phyloP scores from a whole-genome alignment of 192 early-diverging fungal species.

The Coemansia sp. region DNA sequence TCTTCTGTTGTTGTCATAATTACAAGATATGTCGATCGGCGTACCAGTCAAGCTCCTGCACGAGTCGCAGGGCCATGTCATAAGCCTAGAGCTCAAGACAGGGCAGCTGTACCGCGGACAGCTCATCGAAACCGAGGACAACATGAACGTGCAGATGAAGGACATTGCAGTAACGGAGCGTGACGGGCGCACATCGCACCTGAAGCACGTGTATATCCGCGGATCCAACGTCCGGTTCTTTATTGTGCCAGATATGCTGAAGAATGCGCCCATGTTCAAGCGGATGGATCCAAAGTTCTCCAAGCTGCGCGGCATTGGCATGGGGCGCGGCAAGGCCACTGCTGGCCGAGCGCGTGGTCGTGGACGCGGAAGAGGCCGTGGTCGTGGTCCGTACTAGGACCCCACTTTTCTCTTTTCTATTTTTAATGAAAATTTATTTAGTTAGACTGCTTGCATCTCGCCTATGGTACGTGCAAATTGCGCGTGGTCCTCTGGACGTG shows the following conservation, averaged over 20 bases:
- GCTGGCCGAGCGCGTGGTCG: conserved; percentile 25
- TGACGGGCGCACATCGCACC: conserved; percentile 87
- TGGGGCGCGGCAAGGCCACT: conserved; percentile 49
- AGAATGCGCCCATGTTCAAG: conserved; percentile 99
- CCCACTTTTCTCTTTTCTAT: background rate
- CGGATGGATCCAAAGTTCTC: conserved; percentile 72
- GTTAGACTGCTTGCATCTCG: background rate
- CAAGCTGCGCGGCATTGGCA: conserved; percentile 58
- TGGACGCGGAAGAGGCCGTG: conserved; percentile 27
- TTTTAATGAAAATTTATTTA: no score
- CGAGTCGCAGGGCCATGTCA: conserved; percentile 96
- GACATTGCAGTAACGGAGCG: conserved; percentile 92
- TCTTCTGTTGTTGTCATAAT: background rate
- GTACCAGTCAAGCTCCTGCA: conserved; percentile 96
- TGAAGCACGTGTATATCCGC: conserved; percentile 96
- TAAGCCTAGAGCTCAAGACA: conserved; percentile 95
- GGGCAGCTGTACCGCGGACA: conserved; percentile 94
- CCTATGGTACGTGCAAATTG: conserved; percentile 33
- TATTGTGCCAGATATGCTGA: conserved; percentile 99
- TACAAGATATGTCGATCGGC: conserved; percentile 76
- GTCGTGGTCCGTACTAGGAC: conserved; percentile 34
- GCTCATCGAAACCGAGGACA: conserved; percentile 96
- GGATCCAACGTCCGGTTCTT: conserved; percentile 93
- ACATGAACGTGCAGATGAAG: conserved; percentile 98
- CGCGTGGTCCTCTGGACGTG: conserved; percentile 51